Evolutionary conservation across 2,329 filamentous ascomycete genomes (phyloP).

Genomic region (Capronia americana): DNA sequence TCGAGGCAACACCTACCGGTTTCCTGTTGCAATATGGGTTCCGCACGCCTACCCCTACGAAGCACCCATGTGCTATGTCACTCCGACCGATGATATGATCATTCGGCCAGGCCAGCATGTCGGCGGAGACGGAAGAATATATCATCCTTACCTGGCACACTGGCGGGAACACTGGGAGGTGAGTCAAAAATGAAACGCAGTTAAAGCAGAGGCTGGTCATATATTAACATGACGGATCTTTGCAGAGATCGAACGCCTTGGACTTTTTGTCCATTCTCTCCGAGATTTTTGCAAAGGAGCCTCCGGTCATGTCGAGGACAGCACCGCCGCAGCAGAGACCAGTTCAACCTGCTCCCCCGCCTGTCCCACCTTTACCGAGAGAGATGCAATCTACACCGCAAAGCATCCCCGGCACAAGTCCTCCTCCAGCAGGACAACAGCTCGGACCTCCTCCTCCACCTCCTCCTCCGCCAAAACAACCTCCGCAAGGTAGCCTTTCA

Average conservation of each 20-base stretch:
- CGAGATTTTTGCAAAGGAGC: slow-evolving; percentile 92
- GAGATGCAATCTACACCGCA: slow-evolving; percentile 60
- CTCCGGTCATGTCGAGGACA: slow-evolving; percentile 80
- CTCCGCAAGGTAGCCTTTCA: slow-evolving; percentile 17
- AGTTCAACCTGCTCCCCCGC: slow-evolving; percentile 52
- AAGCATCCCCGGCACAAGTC: slow-evolving; percentile 59
- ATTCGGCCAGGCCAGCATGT: slow-evolving; percentile 94
- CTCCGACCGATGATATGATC: slow-evolving; percentile 84
- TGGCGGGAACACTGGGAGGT: slow-evolving; percentile 93
- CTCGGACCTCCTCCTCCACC: slow-evolving; percentile 19
- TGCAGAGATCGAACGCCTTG: slow-evolving; percentile 77
- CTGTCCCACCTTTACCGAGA: slow-evolving; percentile 43
- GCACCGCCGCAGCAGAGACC: slow-evolving; percentile 51
- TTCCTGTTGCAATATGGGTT: slow-evolving; percentile 91
- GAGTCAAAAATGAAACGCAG: slow-evolving; percentile 50
- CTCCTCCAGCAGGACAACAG: slow-evolving; percentile 43
- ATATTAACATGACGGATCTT: background rate
- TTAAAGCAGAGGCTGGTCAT: background rate
- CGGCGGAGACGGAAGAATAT: slow-evolving; percentile 81
- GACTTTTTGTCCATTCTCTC: slow-evolving; percentile 83
- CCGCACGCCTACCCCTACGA: slow-evolving; percentile 88
- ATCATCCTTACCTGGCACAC: slow-evolving; percentile 91
- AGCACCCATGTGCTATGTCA: slow-evolving; percentile 85
- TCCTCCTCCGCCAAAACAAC: slow-evolving; percentile 33
- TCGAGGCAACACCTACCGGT: slow-evolving; percentile 85